Base-by-base conservation (phyloP, 2,329 filamentous ascomycete species). In the Penicillium sp. region DNA sequence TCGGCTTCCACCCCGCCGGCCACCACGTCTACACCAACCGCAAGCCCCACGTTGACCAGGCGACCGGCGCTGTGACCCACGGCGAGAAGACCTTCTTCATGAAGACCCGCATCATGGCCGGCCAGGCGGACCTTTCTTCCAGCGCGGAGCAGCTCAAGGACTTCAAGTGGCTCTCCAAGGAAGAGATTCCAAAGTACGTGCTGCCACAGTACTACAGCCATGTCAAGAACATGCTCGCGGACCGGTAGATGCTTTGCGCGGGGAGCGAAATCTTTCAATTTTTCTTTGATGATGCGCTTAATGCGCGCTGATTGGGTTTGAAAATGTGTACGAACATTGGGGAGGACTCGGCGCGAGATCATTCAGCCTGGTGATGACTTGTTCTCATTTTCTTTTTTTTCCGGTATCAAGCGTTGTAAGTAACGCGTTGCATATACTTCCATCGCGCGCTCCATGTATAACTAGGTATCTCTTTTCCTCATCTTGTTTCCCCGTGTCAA, bases 41-140 rank as follows among this genome's bases (percentile, higher is more conserved):
- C 57, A 68, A 61, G 59, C 75, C 64, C 66, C 69, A 58, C 64
- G 69, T 58, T 71, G 77, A 63, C 66, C 67, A 63, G 49, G 61
- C 65, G 13, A 52, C 51, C 40, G 63, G 53, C 49, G 60, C 54
- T 48, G 49, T 75, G 56, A 70, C 77, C 47, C 72, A 77, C 48
- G 89, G 88, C 46, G 80, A 86, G 63, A 96, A 95, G 78, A 84
- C 84, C 2, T 98, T 98, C 72, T 96, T 95, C 78, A 82, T 97
- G 76, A 97, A 97, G 77, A 88, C 83, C 43, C 82, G 93, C 54
- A 97, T 98, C 68, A 88, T 97, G 86, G 89, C 90, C 32, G 93
- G 93, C n/a, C 93, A 97, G 73, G 89, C 86, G 28, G 81, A 95
- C 68, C 70, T 97, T 45, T 74, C 76, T 53, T 76, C 75, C 50